Percentiles rank a stretch among this genome's conserved stretches.
Conservation (phyloP, 805 yeast species). For the Candida berthetii region DNA sequence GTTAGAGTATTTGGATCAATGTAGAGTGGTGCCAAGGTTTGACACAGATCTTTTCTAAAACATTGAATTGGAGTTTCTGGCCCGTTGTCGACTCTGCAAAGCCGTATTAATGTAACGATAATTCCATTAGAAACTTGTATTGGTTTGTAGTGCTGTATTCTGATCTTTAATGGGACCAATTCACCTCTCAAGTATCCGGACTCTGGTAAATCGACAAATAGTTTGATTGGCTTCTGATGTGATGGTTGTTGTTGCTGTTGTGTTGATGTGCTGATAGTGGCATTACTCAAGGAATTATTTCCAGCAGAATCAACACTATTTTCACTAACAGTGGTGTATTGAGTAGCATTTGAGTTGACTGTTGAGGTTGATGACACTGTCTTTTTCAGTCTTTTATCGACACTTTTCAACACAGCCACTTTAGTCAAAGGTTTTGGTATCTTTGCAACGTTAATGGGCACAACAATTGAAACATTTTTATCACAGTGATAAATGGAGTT, state of each 20-base stretch:
- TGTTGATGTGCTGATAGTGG: not conserved
- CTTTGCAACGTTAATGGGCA: conserved; percentile 67
- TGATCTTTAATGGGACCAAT: conserved; percentile 62
- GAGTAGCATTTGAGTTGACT: conserved; percentile 23
- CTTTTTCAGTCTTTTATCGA: conserved; percentile 31
- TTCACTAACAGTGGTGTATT: conserved; percentile 11
- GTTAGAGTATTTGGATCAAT: conserved; percentile 62
- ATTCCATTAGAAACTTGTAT: conserved; percentile 67
- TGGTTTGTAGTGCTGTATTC: conserved; percentile 63
- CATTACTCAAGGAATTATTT: conserved; percentile 1
- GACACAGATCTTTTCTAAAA: conserved; percentile 79
- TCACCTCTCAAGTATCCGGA: conserved; percentile 81
- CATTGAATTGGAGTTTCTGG: conserved; percentile 45
- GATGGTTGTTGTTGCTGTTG: not conserved
- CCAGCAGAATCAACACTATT: conserved; percentile 13
- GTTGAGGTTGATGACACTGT: conserved; percentile 36
- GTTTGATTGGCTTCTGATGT: conserved; percentile 24
- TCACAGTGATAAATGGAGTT: conserved; percentile 41
- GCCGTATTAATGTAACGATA: conserved; percentile 72
- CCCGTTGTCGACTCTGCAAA: conserved; percentile 64
- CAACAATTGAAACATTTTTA: conserved; percentile 50
- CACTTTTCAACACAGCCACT: conserved; percentile 53
- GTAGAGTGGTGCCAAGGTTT: conserved; percentile 67
- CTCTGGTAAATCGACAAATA: conserved; percentile 42
- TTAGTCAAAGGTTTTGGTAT: conserved; percentile 66